Evolutionary conservation across 164 flowering plant genomes (phyloP), one percentile per base, ranked within the genome.

Genomic region (Platanus orientalis): DNA sequence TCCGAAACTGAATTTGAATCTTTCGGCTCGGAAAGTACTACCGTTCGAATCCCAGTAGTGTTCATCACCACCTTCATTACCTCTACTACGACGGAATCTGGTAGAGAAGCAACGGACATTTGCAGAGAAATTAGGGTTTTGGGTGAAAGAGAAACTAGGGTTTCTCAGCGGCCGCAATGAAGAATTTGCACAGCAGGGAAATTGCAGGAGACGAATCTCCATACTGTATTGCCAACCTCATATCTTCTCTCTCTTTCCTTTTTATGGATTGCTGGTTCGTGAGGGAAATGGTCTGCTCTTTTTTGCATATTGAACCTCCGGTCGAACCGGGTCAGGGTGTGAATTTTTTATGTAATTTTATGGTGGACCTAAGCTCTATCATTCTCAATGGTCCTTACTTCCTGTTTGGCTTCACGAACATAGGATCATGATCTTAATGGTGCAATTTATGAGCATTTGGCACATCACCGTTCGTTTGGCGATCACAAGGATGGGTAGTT

Each of bases 11-110:
- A 67, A 62, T 7, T 26, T 45, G 61, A 62, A 71, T 12, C 48
- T 57, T 10, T 50, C 64, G 4, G 64, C 56, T 7, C 49, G 49
- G n/a, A 57, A 20, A 6, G 69, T 60, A 60, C 74, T 83, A 6
- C 78, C 82, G 64, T 81, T 78, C n/a, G 85, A 70, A 28, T 76
- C 79, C 81, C 81, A 69, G 17, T n/a, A 51, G 2, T 62, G 25
- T 5, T 53, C 47, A 30, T 39, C 29, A 20, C 59, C 47, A 1
- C 62, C 50, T n/a, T n/a, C n/a, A 30, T 44, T 28, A 40, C 49
- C 30, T 23, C 48, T n/a, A 24, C 62, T 51, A 26, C 49, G 62
- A 11, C 69, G 62, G 58, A 49, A 50, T 39, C 26, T 68, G 27
- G 73, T 24, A 32, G 66, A 44, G 63, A 14, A 48, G 65, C 69